A percentile compares a stretch with the other conserved stretches of the same genome.
Conservation (phyloP, 1,284 basidiomycete genomes). For the Ceratobasidium sp. region DNA sequence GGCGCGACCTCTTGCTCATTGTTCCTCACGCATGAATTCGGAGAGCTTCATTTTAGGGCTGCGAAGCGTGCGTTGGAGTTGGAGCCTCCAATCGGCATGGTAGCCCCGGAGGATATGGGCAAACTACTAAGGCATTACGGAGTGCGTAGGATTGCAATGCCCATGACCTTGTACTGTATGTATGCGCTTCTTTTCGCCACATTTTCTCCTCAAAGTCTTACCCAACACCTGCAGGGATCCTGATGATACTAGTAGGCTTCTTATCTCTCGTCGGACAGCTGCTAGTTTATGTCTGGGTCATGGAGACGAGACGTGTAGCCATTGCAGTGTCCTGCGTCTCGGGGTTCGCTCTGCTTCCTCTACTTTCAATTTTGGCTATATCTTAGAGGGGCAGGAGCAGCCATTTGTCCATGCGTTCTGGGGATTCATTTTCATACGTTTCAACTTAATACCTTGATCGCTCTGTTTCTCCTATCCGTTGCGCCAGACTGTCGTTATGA, state of each 20-base stretch:
- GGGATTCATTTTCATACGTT: too few relatives aligned
- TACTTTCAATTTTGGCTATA: neutral
- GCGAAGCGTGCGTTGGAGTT: neutral
- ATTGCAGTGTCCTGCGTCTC: constrained; percentile 6
- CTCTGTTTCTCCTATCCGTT: too few relatives aligned
- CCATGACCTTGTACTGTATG: constrained; percentile 18
- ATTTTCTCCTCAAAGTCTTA: neutral
- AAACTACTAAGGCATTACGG: constrained; percentile 9
- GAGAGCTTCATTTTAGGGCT: neutral
- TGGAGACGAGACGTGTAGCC: constrained; percentile 1
- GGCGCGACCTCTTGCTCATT: constrained; percentile 11
- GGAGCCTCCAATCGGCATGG: neutral
- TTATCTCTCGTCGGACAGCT: constrained; percentile 14
- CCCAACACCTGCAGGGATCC: neutral
- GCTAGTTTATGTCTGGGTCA: constrained; percentile 11
- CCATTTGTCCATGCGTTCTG: too few relatives aligned
- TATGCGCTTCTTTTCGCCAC: neutral
- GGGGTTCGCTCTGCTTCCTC: neutral
- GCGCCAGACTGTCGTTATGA: too few relatives aligned
- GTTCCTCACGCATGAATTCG: neutral
- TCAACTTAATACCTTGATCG: too few relatives aligned
- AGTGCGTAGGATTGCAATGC: neutral
- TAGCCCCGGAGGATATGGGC: neutral
- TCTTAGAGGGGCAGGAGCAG: neutral
- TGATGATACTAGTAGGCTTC: neutral